Conservation (phyloP, 23 red algal genomes). For the Gracilaria domingensis region DNA sequence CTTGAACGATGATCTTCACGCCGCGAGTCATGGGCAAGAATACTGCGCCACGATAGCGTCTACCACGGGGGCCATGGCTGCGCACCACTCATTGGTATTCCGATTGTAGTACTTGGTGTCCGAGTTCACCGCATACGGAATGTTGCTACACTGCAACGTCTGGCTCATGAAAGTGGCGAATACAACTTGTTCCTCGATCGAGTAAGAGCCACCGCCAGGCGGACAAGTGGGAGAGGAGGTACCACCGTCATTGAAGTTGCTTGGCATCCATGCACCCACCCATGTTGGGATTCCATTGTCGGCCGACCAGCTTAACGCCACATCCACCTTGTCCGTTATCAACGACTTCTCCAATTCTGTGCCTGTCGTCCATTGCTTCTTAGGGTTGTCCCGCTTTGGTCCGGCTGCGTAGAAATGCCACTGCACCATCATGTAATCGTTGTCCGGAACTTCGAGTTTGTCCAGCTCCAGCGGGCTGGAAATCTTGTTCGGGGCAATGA, state of each 20-base stretch:
- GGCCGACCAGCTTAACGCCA: conserved; percentile 3
- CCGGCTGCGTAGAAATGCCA: conserved; percentile 35
- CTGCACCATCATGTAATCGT: conserved; percentile 32
- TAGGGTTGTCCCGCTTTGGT: conserved; percentile 11
- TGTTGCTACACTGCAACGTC: not conserved
- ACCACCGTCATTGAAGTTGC: conserved; percentile 16
- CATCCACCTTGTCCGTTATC: conserved; percentile 15
- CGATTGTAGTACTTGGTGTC: conserved; percentile 24
- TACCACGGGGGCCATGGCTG: not conserved
- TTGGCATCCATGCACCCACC: conserved; percentile 27
- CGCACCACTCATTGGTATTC: not conserved
- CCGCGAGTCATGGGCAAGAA: not conserved
- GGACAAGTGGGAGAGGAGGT: not conserved
- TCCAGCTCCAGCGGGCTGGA: conserved; percentile 1
- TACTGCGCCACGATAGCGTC: not conserved
- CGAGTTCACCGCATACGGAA: conserved; percentile 24
- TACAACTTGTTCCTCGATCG: not conserved
- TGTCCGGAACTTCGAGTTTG: conserved; percentile 18
- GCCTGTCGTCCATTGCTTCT: conserved; percentile 25
- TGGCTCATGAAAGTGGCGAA: conserved; percentile 22
- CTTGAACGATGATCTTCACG: too few species aligned
- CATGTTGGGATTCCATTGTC: conserved; percentile 17
- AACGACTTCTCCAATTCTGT: conserved; percentile 22
- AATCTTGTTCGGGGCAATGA: too few species aligned
- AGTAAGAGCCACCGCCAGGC: not conserved